Evolutionary conservation across 768 basidiomycete genomes (phyloP).

Genomic region (Pholiota conissans): DNA sequence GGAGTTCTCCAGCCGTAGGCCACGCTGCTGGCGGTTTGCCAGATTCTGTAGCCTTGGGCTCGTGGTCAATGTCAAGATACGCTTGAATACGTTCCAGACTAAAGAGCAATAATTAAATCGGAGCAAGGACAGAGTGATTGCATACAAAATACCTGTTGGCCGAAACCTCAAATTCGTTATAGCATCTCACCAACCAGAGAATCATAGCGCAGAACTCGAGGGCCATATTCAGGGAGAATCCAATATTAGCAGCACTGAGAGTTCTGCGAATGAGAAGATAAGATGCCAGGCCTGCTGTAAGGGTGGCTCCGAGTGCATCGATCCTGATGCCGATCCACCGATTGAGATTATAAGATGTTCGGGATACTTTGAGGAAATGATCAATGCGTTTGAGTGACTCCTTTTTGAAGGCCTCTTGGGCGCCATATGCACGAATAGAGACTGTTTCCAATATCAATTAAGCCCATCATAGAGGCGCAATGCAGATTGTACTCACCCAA

Average conservation of each 20-base stretch:
- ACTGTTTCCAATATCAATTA: constrained; percentile 22
- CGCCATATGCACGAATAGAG: constrained; percentile 68
- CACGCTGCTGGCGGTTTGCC: constrained; percentile 66
- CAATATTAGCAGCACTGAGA: constrained; percentile 39
- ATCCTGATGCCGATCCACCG: constrained; percentile 52
- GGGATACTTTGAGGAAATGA: constrained; percentile 43
- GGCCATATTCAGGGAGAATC: constrained; percentile 62
- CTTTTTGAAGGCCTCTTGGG: constrained; percentile 48
- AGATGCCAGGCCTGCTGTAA: constrained; percentile 52
- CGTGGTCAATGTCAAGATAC: constrained; percentile 60
- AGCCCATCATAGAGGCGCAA: neutral
- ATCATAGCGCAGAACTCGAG: constrained; percentile 60
- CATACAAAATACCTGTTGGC: constrained; percentile 38
- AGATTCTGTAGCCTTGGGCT: constrained; percentile 37
- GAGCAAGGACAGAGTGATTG: neutral
- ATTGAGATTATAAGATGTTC: constrained; percentile 55
- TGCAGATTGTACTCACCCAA: constrained; percentile 34
- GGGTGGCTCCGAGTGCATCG: constrained; percentile 56
- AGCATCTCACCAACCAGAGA: constrained; percentile 44
- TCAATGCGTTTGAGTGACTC: constrained; percentile 56
- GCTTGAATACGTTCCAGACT: constrained; percentile 68
- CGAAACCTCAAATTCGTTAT: constrained; percentile 49
- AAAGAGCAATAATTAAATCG: neutral
- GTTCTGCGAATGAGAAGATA: constrained; percentile 48
- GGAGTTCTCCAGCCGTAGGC: constrained; percentile 60